Percentiles rank a stretch among this genome's conserved stretches.
Conservation (phyloP, 768 basidiomycete genomes). For the Naematelia encephala region DNA sequence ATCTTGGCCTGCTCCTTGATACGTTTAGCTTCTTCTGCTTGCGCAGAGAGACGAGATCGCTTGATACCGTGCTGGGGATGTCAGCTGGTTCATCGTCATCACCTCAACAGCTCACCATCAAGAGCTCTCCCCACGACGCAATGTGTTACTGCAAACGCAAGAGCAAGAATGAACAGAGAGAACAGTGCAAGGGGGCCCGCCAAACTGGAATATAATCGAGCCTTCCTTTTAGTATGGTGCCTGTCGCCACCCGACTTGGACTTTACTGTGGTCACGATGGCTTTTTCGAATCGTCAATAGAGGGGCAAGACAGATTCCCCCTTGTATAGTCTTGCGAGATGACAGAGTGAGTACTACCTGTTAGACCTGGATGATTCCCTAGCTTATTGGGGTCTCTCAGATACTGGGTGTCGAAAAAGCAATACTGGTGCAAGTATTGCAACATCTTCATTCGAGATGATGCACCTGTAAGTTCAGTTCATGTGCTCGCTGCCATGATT, state of each 20-base stretch:
- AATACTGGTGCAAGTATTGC: conserved; percentile 94
- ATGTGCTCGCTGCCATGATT: neutral
- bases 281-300: no score
- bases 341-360: neutral
- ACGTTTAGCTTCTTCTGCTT: conserved; percentile 61
- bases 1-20: conserved; percentile 73
- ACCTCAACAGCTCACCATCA: neutral
- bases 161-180: no score
- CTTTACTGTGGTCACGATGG: no score
- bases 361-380: no score
- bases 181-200: no score
- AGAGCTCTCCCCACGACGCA: neutral
- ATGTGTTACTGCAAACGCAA: no score
- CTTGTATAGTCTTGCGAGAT: no score
- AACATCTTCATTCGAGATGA: conserved; percentile 94
- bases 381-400: no score
- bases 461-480: conserved; percentile 54
- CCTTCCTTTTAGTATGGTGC: no score
- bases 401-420: conserved; percentile 51
- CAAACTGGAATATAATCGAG: no score
- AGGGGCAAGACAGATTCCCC: no score
- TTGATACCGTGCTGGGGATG: conserved; percentile 51
- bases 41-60: conserved; percentile 41
- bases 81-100: neutral
- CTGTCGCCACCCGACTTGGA: no score